Base-by-base conservation (phyloP, 805 yeast species). In the Sugiyamaella lignohabitans region DNA sequence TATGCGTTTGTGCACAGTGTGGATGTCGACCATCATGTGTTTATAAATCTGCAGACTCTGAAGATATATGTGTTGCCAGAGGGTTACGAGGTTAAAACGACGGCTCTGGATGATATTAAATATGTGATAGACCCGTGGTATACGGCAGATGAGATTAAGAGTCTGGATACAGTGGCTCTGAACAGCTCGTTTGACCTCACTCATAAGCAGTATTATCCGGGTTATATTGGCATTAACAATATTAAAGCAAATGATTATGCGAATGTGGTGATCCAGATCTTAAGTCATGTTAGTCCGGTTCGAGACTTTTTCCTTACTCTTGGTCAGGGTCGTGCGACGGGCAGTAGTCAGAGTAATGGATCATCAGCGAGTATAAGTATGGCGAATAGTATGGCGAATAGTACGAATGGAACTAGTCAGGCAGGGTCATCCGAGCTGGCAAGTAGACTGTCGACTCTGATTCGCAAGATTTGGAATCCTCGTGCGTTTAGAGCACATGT, bases 1-100 rank as follows among this genome's bases (percentile, higher is more conserved):
- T 80, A 80, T 19, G 88, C 89, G 0, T 82, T 78, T 56, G 58
- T 68, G 14, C 95, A 86, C 60, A 73, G 87, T 1, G 69, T 85
- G 17, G 72, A 79, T 48, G 75, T 70, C 3, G 71, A 74, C 54
- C 89, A 82, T 57, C 84, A 78, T 59, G 72, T 83, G 1, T 85
- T 67, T 57, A 68, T 85, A 42, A 81, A 75, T 57, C 67, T 85
- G 45, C 57, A 60, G 11, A 74, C 73, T 1, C 59, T 69, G 40
- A 74, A 71, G 46, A 70, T 75, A 21, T 82, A 75, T 55, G 61
- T 74, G 3, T 62, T 85, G n/a, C 95, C 95, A 0, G 87, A 82
- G 44, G 73, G 73, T 52, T 67, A 69, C 37, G 75, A 74, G 42
- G 62, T 75, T 8, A 57, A 64, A 11, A 61, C 72, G 0, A 49